phyloP scores from a whole-genome alignment of 208 protist species.

The Acanthamoeba triangularis region DNA sequence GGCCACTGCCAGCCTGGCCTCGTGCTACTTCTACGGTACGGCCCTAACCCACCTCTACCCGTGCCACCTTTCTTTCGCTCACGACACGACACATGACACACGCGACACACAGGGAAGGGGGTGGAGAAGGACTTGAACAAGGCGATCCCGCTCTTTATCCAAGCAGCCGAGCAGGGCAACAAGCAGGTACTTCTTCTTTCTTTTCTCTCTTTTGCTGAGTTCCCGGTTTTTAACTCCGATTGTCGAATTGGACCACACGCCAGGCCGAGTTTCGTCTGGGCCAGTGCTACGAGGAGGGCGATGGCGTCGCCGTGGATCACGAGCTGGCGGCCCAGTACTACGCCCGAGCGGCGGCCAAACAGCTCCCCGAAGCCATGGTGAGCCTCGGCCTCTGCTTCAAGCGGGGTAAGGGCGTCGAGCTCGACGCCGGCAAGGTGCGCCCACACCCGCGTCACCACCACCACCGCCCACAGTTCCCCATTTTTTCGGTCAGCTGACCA shows the following conservation, averaged over 20 bases:
- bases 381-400: conserved; percentile 21
- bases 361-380: neutral
- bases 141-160: neutral
- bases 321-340: neutral
- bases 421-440: neutral
- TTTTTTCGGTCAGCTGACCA: too few species aligned
- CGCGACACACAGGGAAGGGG: neutral
- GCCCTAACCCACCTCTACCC: neutral
- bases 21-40: conserved; percentile 8
- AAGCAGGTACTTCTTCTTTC: neutral
- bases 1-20: neutral
- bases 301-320: neutral
- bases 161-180: conserved; percentile 9
- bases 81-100: too few species aligned
- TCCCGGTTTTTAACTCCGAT: too few species aligned
- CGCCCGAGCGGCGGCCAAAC: neutral
- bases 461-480: neutral
- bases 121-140: conserved; percentile 12
- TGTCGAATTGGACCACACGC: too few species aligned
- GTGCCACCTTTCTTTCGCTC: neutral
- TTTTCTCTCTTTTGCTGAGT: neutral
- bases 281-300: neutral
- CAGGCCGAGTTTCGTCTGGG: conserved; percentile 4
- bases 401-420: neutral
- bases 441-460: neutral